Base-by-base conservation (phyloP, 306 rosid genomes). In the Echinosophora koreensis region DNA sequence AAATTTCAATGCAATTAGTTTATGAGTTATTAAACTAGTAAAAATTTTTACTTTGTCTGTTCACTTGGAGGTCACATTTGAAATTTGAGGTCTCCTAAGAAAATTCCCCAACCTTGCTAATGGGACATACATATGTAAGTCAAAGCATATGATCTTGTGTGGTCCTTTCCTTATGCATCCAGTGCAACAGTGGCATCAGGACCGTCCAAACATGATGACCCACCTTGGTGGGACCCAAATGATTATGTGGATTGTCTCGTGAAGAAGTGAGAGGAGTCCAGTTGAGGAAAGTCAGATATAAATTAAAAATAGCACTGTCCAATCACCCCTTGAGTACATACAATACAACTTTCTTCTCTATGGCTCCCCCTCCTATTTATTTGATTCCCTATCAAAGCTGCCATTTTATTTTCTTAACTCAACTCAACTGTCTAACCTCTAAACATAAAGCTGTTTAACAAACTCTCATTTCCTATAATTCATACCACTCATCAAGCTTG, bases 351-450 rank as follows among this genome's bases (percentile, higher is more conserved):
- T 86, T 77, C 84, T 68, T 39, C 49, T 49, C 76, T 14, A 37
- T 6, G 7, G 5, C 41, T 6, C 41, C 41, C 41, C 82, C 60
- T 74, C 77, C 93, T 87, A 86, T 93, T 87, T 88, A 88, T 88
- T 91, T 87, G 90, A 88, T 89, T 88, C 92, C 90, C 87, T 47
- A 77, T 83, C 86, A 85, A 82, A 82, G 62, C 84, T 85, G 74
- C 91, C 85, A 85, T 85, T 90, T 92, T 90, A 87, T 87, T 89
- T 88, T 85, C 87, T 69, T 71, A 80, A 75, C 86, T 79, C 77
- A 3, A 30, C 22, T 30, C 32, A 81, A 61, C 71, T 82, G 3
- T 76, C 80, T 16, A 71, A 72, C 57, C 38, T 76, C 80, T 16
- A 71, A 72, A 61, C 38, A 18, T 15, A 66, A 66, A 57, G 28